A percentile compares a stretch with the other conserved stretches of the same genome.
Conservation (phyloP, 371 early-diverging fungal species). For the Mortierella sp. region DNA sequence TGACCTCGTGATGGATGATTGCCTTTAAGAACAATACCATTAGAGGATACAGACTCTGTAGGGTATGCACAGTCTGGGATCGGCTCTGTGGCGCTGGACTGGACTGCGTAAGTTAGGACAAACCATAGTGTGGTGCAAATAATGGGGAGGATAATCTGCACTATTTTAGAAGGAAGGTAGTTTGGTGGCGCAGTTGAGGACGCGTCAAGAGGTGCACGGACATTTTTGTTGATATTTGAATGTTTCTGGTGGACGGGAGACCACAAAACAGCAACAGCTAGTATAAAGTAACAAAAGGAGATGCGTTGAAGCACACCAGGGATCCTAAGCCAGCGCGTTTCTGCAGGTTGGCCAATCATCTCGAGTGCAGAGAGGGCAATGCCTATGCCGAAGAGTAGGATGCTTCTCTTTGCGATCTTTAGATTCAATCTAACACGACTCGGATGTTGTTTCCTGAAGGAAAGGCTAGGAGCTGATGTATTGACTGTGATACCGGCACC, state of each 20-base stretch:
- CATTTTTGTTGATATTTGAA: neutral
- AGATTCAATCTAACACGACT: conserved; percentile 10
- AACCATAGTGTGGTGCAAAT: conserved; percentile 52
- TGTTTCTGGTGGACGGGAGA: conserved; percentile 1
- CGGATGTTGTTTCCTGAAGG: conserved; percentile 11
- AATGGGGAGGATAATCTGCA: conserved; percentile 12
- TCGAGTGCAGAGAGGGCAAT: conserved; percentile 39
- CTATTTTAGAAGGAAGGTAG: neutral
- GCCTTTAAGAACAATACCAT: conserved; percentile 10
- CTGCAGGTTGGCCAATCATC: conserved; percentile 21
- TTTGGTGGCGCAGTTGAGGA: neutral
- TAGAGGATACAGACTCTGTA: neutral
- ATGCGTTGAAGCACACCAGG: conserved; percentile 60
- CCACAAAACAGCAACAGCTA: conserved; percentile 31
- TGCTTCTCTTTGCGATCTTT: conserved; percentile 40
- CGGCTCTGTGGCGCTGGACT: conserved; percentile 23
- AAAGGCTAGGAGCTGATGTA: neutral
- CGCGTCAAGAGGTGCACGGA: neutral
- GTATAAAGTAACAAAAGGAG: conserved; percentile 44
- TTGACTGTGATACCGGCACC: neutral
- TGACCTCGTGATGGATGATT: conserved; percentile 12
- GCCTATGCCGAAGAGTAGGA: conserved; percentile 56
- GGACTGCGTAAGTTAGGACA: conserved; percentile 40
- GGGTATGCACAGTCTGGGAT: conserved; percentile 16
- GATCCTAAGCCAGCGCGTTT: conserved; percentile 24